Percentiles rank a stretch among this genome's conserved stretches.
Evolutionary conservation across 2,329 filamentous ascomycete genomes (phyloP).

Genomic region (Atkinsonella hypoxylon): DNA sequence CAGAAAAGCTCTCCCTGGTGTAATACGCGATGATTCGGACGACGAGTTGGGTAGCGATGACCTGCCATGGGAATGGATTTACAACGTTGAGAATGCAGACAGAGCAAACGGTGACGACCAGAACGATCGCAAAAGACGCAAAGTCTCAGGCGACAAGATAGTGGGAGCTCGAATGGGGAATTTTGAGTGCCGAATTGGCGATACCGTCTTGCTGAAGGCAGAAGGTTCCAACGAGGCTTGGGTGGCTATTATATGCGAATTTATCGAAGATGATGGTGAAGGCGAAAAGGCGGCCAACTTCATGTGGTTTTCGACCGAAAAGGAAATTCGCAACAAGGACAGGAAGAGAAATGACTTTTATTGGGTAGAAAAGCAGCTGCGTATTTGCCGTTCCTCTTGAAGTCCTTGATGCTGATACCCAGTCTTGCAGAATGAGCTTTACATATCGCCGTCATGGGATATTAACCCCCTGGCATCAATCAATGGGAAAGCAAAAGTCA

Average conservation of each 20-base stretch:
- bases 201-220: constrained; percentile 77
- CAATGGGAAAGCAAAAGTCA: constrained; percentile 73
- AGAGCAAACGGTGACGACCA: constrained; percentile 14
- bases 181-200: constrained; percentile 72
- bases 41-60: constrained; percentile 72
- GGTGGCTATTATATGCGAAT: constrained; percentile 81
- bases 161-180: constrained; percentile 70
- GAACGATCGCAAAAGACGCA: constrained; percentile 24
- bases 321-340: constrained; percentile 71
- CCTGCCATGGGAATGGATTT: constrained; percentile 70
- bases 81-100: constrained; percentile 30
- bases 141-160: constrained; percentile 38
- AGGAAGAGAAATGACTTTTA: constrained; percentile 75
- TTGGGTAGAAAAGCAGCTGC: constrained; percentile 33
- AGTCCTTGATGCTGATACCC: background rate
- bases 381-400: background rate
- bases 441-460: constrained; percentile 80
- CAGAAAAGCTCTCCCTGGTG: constrained; percentile 30
- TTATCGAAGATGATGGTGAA: constrained; percentile 57
- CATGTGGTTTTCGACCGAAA: constrained; percentile 91
- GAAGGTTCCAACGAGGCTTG: constrained; percentile 80
- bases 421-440: constrained; percentile 63
- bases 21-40: constrained; percentile 69
- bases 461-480: constrained; percentile 78
- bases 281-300: constrained; percentile 69